Evolutionary conservation across 352 stramenopile species (phyloP).

Genomic region (Pythium apleroticum): DNA sequence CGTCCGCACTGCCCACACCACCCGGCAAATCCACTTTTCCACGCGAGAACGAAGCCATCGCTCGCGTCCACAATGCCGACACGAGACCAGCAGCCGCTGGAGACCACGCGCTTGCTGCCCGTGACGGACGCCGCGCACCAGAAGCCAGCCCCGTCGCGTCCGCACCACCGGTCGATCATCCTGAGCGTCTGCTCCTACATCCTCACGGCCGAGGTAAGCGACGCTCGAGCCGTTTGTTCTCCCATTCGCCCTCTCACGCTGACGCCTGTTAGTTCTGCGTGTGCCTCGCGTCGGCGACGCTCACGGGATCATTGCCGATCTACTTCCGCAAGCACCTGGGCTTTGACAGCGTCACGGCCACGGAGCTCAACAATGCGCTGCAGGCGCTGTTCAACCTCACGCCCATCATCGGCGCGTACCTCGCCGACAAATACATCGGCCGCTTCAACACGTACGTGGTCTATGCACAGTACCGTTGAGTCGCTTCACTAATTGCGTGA

Average conservation of each 20-base stretch:
- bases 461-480: too few relatives aligned
- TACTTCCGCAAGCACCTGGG: slow-evolving; percentile 88
- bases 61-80: background rate
- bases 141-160: background rate
- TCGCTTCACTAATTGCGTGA: too few relatives aligned
- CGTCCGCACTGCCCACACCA: background rate
- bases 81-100: background rate
- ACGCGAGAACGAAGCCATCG: slow-evolving; percentile 18
- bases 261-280: slow-evolving; percentile 88
- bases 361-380: slow-evolving; percentile 86
- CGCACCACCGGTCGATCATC: slow-evolving; percentile 71
- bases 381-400: slow-evolving; percentile 85
- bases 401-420: slow-evolving; percentile 76
- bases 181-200: slow-evolving; percentile 87
- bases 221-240: background rate
- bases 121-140: background rate
- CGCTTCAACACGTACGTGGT: slow-evolving; percentile 69
- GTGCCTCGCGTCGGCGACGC: slow-evolving; percentile 77
- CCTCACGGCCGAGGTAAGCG: slow-evolving; percentile 71
- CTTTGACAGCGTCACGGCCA: slow-evolving; percentile 76
- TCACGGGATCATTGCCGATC: slow-evolving; percentile 82
- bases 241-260: too few relatives aligned
- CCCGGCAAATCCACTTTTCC: background rate
- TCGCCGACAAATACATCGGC: slow-evolving; percentile 76
- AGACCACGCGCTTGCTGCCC: slow-evolving; percentile 24